Evolutionary conservation across 1,139 yeast genomes (phyloP).

Genomic region (Tardiomyces digboiensis): DNA sequence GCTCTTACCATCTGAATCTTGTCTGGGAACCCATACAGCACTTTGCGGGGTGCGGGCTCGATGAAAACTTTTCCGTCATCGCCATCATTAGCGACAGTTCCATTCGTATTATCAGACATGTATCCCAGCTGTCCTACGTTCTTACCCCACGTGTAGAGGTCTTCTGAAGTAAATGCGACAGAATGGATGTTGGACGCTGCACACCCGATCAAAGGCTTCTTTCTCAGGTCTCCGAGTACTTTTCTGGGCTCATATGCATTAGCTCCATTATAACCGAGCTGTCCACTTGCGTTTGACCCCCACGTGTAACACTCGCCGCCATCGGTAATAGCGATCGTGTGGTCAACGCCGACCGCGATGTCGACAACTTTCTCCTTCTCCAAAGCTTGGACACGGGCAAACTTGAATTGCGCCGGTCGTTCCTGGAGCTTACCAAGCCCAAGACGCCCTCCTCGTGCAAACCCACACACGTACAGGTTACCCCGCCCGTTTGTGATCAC

Average conservation of each 20-base stretch:
- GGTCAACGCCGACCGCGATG: constrained; percentile 55
- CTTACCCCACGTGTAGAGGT: constrained; percentile 67
- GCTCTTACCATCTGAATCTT: constrained; percentile 50
- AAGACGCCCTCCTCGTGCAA: constrained; percentile 61
- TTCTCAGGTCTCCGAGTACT: constrained; percentile 39
- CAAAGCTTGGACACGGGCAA: constrained; percentile 31
- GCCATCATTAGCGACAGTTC: constrained; percentile 22
- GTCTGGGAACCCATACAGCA: constrained; percentile 19
- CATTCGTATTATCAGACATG: constrained; percentile 27
- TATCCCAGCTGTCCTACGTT: constrained; percentile 85
- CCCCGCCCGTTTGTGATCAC: constrained; percentile 42
- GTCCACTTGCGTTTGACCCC: constrained; percentile 66
- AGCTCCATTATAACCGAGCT: constrained; percentile 45
- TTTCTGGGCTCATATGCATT: constrained; percentile 37
- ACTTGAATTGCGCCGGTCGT: constrained; percentile 21
- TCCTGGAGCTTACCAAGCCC: constrained; percentile 36
- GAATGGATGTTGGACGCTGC: constrained; percentile 70
- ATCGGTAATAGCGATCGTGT: constrained; percentile 46
- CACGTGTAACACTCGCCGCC: constrained; percentile 54
- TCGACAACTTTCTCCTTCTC: constrained; percentile 29
- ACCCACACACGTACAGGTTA: constrained; percentile 52
- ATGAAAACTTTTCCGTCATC: constrained; percentile 8
- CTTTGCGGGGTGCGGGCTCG: background rate
- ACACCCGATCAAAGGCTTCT: constrained; percentile 38
- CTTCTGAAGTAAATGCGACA: constrained; percentile 44